Conservation (phyloP, 148 eudicot genomes). For the Diospyros lotus region DNA sequence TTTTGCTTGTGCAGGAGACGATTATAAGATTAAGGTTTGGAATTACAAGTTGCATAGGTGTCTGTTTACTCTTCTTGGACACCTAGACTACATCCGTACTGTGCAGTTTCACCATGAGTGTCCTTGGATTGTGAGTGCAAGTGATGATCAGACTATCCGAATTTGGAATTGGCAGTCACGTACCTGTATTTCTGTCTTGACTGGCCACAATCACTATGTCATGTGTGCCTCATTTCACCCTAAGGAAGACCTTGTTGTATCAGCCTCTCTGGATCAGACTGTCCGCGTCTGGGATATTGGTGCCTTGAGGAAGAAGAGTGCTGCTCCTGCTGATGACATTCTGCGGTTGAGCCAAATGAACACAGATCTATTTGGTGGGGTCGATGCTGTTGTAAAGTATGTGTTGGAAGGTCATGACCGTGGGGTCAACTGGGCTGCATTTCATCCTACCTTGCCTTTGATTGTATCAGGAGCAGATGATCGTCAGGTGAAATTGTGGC, state of each 20-base stretch:
- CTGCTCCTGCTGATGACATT: constrained; percentile 80
- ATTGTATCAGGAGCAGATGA: constrained; percentile 97
- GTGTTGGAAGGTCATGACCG: constrained; percentile 92
- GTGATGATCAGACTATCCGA: constrained; percentile 96
- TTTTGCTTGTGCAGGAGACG: constrained; percentile 64
- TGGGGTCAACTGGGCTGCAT: constrained; percentile 96
- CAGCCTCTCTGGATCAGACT: constrained; percentile 94
- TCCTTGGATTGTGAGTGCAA: constrained; percentile 96
- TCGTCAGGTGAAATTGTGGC: constrained; percentile 93
- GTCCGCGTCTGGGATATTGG: constrained; percentile 96
- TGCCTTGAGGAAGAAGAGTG: constrained; percentile 66
- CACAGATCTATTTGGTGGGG: constrained; percentile 80
- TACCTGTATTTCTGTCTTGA: constrained; percentile 84
- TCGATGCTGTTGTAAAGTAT: constrained; percentile 93
- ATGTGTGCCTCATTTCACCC: constrained; percentile 97
- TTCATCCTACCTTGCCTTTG: constrained; percentile 85
- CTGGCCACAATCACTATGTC: constrained; percentile 94
- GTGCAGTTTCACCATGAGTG: constrained; percentile 92
- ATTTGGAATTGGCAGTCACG: constrained; percentile 98
- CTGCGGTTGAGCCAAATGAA: constrained; percentile 77
- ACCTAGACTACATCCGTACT: constrained; percentile 92
- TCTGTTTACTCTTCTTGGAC: constrained; percentile 88
- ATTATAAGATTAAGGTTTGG: constrained; percentile 96
- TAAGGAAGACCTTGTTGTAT: constrained; percentile 86
- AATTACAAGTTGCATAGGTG: constrained; percentile 90